phyloP scores from a whole-genome alignment of 2,329 filamentous ascomycete genomes.

The Neoarthrinium moseri region DNA sequence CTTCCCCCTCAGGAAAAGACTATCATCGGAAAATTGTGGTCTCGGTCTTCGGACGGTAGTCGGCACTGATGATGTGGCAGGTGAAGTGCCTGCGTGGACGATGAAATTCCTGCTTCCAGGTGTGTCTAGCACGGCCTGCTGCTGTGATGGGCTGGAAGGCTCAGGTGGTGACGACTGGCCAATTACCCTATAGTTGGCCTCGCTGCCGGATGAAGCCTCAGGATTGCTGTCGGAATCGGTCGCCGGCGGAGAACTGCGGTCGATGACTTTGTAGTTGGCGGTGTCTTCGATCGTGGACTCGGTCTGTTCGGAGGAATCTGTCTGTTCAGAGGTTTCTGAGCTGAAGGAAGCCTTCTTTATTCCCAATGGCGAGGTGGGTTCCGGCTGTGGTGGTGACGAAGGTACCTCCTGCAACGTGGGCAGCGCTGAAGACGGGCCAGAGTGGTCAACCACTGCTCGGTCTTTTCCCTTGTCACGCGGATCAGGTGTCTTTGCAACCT shows the following conservation, averaged over 20 bases:
- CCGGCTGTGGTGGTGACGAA: slow-evolving; percentile 13
- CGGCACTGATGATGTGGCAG: slow-evolving; percentile 37
- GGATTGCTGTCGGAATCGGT: slow-evolving; percentile 41
- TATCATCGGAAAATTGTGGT: slow-evolving; percentile 32
- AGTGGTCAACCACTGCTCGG: slow-evolving; percentile 29
- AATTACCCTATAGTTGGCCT: slow-evolving; percentile 51
- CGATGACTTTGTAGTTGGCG: slow-evolving; percentile 55
- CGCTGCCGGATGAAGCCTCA: slow-evolving; percentile 38
- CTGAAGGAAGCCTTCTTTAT: slow-evolving; percentile 35
- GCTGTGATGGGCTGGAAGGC: slow-evolving; percentile 23
- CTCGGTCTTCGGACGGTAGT: slow-evolving; percentile 24
- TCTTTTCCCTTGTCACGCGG: slow-evolving; percentile 34
- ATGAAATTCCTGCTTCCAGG: slow-evolving; percentile 49
- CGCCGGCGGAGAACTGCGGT: slow-evolving; percentile 41
- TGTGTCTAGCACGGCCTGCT: slow-evolving; percentile 20
- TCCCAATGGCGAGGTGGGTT: slow-evolving; percentile 21
- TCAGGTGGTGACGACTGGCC: slow-evolving; percentile 48
- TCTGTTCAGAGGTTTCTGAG: slow-evolving; percentile 40
- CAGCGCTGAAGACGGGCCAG: slow-evolving; percentile 23
- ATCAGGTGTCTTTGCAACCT: slow-evolving; percentile 45
- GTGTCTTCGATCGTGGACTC: slow-evolving; percentile 39
- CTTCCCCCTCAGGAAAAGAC: slow-evolving; percentile 35
- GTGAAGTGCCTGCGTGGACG: slow-evolving; percentile 44
- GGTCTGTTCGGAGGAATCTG: slow-evolving; percentile 45
- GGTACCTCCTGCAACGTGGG: slow-evolving; percentile 29